Percentiles rank a stretch among this genome's conserved stretches.
Conservation (phyloP, 345 rosid species). For the Xanthoceras sorbifolium region DNA sequence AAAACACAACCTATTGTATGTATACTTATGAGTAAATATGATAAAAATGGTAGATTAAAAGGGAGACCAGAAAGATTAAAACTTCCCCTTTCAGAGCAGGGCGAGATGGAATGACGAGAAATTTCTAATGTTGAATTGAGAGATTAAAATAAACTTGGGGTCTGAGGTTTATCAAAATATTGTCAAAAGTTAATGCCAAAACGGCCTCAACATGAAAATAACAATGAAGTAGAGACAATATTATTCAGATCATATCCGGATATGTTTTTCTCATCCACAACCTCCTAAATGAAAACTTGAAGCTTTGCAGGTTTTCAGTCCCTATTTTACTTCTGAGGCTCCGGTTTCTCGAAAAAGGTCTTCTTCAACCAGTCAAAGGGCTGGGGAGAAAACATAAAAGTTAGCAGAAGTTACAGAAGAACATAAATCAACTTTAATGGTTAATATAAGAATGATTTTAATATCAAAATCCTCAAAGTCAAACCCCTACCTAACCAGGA, state of each 20-base stretch:
- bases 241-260: slow-evolving; percentile 26
- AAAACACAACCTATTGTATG: too few species aligned
- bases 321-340: slow-evolving; percentile 38
- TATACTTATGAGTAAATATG: too few species aligned
- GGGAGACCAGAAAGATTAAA: neutral
- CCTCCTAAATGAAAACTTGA: slow-evolving; percentile 16
- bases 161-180: neutral
- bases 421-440: neutral
- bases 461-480: neutral
- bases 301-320: neutral
- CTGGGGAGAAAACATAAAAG: slow-evolving; percentile 38
- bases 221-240: slow-evolving; percentile 19
- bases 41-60: too few species aligned
- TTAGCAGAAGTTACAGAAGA: neutral
- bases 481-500: neutral
- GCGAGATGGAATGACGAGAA: neutral
- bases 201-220: slow-evolving; percentile 23
- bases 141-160: neutral
- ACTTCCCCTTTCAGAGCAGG: neutral
- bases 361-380: slow-evolving; percentile 92
- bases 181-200: slow-evolving; percentile 4
- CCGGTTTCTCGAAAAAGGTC: slow-evolving; percentile 72
- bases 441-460: neutral
- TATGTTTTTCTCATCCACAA: slow-evolving; percentile 19
- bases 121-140: neutral